Conservation (phyloP, 352 stramenopile species). For the Phytophthora tubulina region DNA sequence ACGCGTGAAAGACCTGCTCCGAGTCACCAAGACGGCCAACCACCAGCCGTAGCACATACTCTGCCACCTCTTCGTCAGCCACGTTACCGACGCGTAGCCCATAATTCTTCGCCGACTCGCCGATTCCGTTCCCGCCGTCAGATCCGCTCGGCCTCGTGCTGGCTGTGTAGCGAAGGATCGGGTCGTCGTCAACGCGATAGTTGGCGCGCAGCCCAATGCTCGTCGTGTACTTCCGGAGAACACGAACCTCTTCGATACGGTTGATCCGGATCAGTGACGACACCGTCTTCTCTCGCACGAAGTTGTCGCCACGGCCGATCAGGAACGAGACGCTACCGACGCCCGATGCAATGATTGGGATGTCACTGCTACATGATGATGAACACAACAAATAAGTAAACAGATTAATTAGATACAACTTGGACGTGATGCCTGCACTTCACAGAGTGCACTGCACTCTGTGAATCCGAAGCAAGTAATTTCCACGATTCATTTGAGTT, state of each 20-base stretch:
- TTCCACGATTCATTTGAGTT: not conserved
- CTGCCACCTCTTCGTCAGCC: slow-evolving; percentile 50
- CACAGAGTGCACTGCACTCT: too few species aligned
- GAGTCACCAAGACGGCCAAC: slow-evolving; percentile 41
- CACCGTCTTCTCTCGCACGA: slow-evolving; percentile 22
- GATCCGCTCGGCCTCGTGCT: slow-evolving; percentile 46
- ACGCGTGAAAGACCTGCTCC: slow-evolving; percentile 45
- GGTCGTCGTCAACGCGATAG: slow-evolving; percentile 67
- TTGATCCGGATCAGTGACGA: slow-evolving; percentile 33
- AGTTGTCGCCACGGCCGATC: slow-evolving; percentile 25
- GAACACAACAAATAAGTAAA: too few species aligned
- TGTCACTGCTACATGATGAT: too few species aligned
- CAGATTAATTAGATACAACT: too few species aligned
- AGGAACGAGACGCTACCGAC: slow-evolving; percentile 22
- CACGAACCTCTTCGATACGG: slow-evolving; percentile 18
- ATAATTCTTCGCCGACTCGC: slow-evolving; percentile 31
- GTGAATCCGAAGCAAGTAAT: not conserved
- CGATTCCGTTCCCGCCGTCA: slow-evolving; percentile 46
- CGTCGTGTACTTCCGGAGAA: slow-evolving; percentile 42
- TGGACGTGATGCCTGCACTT: too few species aligned
- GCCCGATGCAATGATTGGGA: not conserved
- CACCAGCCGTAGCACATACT: slow-evolving; percentile 54
- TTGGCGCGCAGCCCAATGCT: slow-evolving; percentile 54
- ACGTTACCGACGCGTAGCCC: slow-evolving; percentile 22
- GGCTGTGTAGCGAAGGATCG: slow-evolving; percentile 68